A percentile compares a stretch with the other conserved stretches of the same genome.
Evolutionary conservation across 495 filamentous ascomycete species (phyloP).

Genomic region (Aspergillus indologenus): DNA sequence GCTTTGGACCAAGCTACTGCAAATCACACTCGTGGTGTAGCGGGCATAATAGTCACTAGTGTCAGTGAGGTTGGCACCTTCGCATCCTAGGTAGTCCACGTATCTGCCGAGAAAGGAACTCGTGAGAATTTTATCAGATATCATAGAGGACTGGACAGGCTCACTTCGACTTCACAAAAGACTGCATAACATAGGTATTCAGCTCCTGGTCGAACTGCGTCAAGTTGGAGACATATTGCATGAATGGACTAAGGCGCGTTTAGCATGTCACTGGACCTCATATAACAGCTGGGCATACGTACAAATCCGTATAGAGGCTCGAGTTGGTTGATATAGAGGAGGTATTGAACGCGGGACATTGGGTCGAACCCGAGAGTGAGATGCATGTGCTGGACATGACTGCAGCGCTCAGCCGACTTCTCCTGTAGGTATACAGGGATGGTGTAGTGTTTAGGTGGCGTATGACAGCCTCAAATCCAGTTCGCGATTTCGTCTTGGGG

Average conservation of each 20-base stretch:
- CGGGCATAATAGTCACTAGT: constrained; percentile 87
- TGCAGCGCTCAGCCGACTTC: constrained; percentile 6
- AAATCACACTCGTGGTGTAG: constrained; percentile 88
- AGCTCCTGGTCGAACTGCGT: constrained; percentile 76
- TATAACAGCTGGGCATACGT: constrained; percentile 39
- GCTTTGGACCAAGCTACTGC: constrained; percentile 92
- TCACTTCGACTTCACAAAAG: constrained; percentile 74
- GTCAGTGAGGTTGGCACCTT: constrained; percentile 71
- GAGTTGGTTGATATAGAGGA: constrained; percentile 77
- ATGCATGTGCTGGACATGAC: constrained; percentile 60
- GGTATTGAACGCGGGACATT: constrained; percentile 78
- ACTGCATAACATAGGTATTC: constrained; percentile 66
- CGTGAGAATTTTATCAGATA: not conserved
- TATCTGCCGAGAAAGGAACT: constrained; percentile 30
- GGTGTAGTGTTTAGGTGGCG: not conserved
- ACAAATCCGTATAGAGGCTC: constrained; percentile 70
- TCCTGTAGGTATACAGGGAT: not conserved
- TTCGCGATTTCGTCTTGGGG: not conserved
- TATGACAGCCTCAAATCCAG: constrained; percentile 1
- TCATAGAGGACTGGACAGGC: constrained; percentile 11
- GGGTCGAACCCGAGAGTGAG: constrained; percentile 70
- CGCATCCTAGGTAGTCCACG: constrained; percentile 69
- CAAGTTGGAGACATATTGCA: constrained; percentile 73
- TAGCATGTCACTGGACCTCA: constrained; percentile 23
- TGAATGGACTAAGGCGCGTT: constrained; percentile 68